phyloP scores from a whole-genome alignment of 1,139 yeast genomes.

The Geotrichum siamense region DNA sequence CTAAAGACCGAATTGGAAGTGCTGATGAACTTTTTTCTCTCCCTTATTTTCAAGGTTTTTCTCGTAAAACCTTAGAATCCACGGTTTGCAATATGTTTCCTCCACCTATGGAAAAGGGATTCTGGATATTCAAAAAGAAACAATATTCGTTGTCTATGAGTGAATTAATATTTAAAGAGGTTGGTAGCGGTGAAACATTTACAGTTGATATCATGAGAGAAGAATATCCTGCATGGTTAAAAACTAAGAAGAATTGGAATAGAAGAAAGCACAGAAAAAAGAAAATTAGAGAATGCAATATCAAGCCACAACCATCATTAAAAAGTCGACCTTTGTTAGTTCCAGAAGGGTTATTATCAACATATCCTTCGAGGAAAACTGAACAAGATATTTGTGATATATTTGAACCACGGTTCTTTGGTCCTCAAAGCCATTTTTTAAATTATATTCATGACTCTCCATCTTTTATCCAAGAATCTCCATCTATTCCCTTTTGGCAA shows the following conservation, averaged over 20 bases:
- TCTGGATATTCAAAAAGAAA: background rate
- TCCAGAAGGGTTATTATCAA: too few relatives aligned
- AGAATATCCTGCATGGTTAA: constrained; percentile 3
- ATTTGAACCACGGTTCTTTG: too few relatives aligned
- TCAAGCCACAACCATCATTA: too few relatives aligned
- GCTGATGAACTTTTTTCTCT: constrained; percentile 19
- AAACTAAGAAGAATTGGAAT: background rate
- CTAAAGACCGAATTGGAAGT: constrained; percentile 20
- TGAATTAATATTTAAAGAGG: background rate
- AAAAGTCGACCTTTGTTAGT: too few relatives aligned
- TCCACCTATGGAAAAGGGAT: background rate
- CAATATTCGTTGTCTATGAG: background rate
- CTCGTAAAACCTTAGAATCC: constrained; percentile 13
- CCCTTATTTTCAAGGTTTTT: constrained; percentile 17
- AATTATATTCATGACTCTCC: too few relatives aligned
- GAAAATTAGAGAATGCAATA: too few relatives aligned
- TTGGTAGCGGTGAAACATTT: background rate
- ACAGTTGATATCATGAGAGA: background rate
- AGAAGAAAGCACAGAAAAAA: background rate
- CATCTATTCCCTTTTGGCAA: too few relatives aligned
- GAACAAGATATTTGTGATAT: too few relatives aligned
- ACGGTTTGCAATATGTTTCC: constrained; percentile 5
- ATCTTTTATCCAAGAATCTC: too few relatives aligned
- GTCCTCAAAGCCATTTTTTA: too few relatives aligned
- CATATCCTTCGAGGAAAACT: too few relatives aligned